These are phyloP conservation scores for Pachysandra terminalis DNA, from an alignment of 164 flowering plant species.

Conservation along the genomic window DNA sequence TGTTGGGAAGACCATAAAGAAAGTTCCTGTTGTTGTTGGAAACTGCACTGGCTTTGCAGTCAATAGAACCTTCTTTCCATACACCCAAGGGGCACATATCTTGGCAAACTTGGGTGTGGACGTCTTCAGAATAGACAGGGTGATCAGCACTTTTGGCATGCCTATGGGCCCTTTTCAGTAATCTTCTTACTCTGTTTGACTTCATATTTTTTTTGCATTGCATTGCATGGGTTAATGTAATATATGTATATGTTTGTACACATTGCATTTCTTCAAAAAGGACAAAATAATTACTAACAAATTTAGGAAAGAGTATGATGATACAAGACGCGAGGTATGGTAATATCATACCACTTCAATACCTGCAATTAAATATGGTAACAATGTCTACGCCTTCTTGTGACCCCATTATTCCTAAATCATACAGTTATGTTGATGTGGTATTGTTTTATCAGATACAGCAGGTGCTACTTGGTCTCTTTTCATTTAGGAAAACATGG, in stretches of 20 bases:
- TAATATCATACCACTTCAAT: neutral
- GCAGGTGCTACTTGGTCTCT: too few relatives aligned
- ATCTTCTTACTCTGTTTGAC: conserved; percentile 22
- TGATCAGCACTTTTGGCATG: conserved; percentile 77
- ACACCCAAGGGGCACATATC: conserved; percentile 68
- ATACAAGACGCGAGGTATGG: neutral
- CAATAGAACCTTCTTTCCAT: conserved; percentile 92
- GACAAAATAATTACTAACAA: neutral
- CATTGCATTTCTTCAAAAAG: neutral
- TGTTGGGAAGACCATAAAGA: conserved; percentile 83
- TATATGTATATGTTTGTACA: neutral
- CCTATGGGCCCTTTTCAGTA: conserved; percentile 98
- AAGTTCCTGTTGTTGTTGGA: conserved; percentile 91
- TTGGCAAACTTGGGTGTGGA: conserved; percentile 80
- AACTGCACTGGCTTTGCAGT: conserved; percentile 99
- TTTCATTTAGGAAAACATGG: too few relatives aligned
- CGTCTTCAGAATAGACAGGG: conserved; percentile 78
- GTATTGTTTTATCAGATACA: too few relatives aligned
- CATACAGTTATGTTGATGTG: too few relatives aligned
- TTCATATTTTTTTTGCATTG: neutral
- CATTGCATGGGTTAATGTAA: neutral
- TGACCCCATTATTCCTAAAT: neutral
- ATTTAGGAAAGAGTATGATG: neutral
- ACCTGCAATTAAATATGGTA: neutral
- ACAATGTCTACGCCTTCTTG: neutral